These are phyloP conservation scores for Isatis tinctoria DNA, from an alignment of 345 rosid species.

Conservation along the genomic window DNA sequence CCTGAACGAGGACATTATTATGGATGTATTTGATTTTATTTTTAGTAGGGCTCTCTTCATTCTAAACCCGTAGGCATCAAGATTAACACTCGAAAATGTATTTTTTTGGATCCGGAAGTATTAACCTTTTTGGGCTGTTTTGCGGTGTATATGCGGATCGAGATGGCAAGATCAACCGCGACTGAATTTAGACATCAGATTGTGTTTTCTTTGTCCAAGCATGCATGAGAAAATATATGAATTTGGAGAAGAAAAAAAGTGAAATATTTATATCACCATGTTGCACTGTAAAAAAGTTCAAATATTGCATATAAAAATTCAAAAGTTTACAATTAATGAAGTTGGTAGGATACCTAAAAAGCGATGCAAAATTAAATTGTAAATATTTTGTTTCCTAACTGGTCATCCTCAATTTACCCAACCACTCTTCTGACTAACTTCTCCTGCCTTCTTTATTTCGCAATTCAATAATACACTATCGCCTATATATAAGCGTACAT, in stretches of 20 bases:
- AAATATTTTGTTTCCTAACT: conserved; percentile 27
- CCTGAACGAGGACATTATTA: not conserved
- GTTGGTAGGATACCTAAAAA: conserved; percentile 36
- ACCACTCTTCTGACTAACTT: conserved; percentile 37
- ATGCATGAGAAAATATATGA: not conserved
- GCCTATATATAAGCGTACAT: not conserved
- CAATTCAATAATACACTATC: conserved; percentile 22
- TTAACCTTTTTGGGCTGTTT: not conserved
- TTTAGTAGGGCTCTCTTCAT: not conserved
- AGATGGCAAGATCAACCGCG: not conserved
- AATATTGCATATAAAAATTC: not conserved
- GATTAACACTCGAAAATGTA: not conserved
- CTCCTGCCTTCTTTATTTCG: conserved; percentile 32
- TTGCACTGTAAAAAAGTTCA: not conserved
- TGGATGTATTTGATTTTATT: not conserved
- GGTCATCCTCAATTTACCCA: conserved; percentile 39
- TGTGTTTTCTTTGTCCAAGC: not conserved
- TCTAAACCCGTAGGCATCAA: not conserved
- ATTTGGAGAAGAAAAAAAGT: not conserved
- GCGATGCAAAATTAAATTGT: conserved; percentile 22
- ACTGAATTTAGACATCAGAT: no score
- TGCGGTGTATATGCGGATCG: not conserved
- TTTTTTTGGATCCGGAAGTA: not conserved
- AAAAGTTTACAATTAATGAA: conserved; percentile 25
- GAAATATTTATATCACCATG: not conserved